Evolutionary conservation across 768 basidiomycete species (phyloP).

Genomic region (Infundibulicybe gibba): DNA sequence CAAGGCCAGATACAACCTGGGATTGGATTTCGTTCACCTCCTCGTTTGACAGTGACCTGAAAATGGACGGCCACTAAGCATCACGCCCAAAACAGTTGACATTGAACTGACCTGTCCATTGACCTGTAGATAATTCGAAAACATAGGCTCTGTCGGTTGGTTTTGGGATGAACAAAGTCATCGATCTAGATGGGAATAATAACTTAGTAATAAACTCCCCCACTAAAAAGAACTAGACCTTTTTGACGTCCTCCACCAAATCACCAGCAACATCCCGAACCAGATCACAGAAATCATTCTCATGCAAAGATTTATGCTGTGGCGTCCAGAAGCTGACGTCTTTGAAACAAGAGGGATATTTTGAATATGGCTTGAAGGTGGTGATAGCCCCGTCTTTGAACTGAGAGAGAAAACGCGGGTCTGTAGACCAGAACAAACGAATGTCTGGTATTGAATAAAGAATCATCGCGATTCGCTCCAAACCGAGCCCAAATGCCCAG

Average conservation of each 20-base stretch:
- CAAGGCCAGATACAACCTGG: constrained; percentile 51
- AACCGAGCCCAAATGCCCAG: constrained; percentile 97
- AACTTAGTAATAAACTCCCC: background rate
- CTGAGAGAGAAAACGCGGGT: constrained; percentile 83
- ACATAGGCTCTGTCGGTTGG: constrained; percentile 72
- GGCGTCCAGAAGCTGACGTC: constrained; percentile 95
- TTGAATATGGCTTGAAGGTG: constrained; percentile 88
- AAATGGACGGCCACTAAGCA: constrained; percentile 2
- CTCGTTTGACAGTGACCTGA: constrained; percentile 82
- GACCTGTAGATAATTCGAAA: constrained; percentile 94
- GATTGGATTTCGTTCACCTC: constrained; percentile 83
- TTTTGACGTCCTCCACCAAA: constrained; percentile 84
- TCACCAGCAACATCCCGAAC: constrained; percentile 93
- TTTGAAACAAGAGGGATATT: constrained; percentile 89
- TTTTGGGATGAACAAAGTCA: constrained; percentile 86
- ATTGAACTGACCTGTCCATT: constrained; percentile 76
- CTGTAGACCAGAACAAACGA: constrained; percentile 94
- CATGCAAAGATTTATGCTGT: constrained; percentile 58
- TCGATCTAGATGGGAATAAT: constrained; percentile 68
- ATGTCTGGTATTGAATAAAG: constrained; percentile 97
- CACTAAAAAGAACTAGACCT: constrained; percentile 42
- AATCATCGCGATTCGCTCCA: constrained; percentile 98
- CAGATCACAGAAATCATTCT: constrained; percentile 96
- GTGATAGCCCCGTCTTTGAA: constrained; percentile 76
- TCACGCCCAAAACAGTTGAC: background rate